Evolutionary conservation across 2,329 filamentous ascomycete genomes (phyloP).

Genomic region (Beauveria sp.): DNA sequence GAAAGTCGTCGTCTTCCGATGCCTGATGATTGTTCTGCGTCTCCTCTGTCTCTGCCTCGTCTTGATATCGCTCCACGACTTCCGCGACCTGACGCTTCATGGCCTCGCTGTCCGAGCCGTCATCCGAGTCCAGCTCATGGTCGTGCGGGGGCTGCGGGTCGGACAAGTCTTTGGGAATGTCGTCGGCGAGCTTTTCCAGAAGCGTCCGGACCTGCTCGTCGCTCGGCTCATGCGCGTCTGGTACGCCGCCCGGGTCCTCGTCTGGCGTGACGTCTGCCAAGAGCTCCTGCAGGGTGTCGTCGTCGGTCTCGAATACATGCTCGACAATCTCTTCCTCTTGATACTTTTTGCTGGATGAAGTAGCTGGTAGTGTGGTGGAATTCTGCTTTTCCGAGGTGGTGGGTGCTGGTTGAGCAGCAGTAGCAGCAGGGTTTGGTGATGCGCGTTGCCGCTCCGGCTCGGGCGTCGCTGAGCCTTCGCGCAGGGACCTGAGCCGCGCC

Average conservation of each 20-base stretch:
- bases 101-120: conserved; percentile 43
- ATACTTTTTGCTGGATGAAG: not conserved
- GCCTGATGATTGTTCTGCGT: conserved; percentile 8
- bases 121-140: conserved; percentile 14
- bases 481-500: conserved; percentile 43
- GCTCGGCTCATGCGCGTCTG: conserved; percentile 16
- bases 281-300: conserved; percentile 45
- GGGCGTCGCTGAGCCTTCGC: conserved; percentile 28
- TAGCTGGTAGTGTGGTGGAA: not conserved
- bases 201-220: conserved; percentile 29
- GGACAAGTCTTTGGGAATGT: conserved; percentile 22
- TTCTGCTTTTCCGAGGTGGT: not conserved
- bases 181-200: conserved; percentile 28
- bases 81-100: conserved; percentile 38
- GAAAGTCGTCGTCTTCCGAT: conserved; percentile 7
- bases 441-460: conserved; percentile 8
- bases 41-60: conserved; percentile 34
- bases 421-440: conserved; percentile 10
- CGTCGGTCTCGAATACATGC: conserved; percentile 38
- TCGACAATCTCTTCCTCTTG: conserved; percentile 29
- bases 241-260: conserved; percentile 18
- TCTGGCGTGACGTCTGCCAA: conserved; percentile 35
- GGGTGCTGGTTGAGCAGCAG: not conserved
- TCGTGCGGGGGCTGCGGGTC: not conserved
- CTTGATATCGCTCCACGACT: conserved; percentile 37